Conservation (phyloP, 345 rosid genomes). For the Geranium brycei region DNA sequence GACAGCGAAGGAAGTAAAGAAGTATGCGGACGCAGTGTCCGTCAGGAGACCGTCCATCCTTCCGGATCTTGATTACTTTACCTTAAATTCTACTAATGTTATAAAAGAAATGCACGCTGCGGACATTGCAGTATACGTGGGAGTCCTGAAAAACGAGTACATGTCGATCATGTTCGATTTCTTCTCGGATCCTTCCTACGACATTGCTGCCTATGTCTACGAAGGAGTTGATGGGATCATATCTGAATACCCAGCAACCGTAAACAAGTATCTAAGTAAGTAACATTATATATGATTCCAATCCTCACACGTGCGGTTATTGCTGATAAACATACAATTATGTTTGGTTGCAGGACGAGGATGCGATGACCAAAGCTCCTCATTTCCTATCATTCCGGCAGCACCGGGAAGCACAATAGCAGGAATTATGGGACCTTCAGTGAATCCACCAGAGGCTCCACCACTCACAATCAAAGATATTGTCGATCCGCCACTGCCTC, state of each 20-base stretch:
- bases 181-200: slow-evolving; percentile 52
- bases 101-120: slow-evolving; percentile 43
- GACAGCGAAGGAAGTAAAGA: slow-evolving; percentile 48
- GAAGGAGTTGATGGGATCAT: slow-evolving; percentile 45
- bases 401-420: slow-evolving; percentile 39
- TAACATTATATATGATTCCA: background rate
- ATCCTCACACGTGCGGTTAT: too few relatives aligned
- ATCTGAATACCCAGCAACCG: background rate
- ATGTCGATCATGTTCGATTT: slow-evolving; percentile 51
- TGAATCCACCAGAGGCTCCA: slow-evolving; percentile 31
- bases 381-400: slow-evolving; percentile 35
- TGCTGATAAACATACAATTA: too few relatives aligned
- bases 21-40: slow-evolving; percentile 50
- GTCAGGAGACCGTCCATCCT: slow-evolving; percentile 34
- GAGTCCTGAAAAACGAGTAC: slow-evolving; percentile 51
- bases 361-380: slow-evolving; percentile 32
- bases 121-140: slow-evolving; percentile 55
- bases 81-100: slow-evolving; percentile 28
- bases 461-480: slow-evolving; percentile 36
- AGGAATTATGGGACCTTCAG: slow-evolving; percentile 12
- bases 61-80: slow-evolving; percentile 22
- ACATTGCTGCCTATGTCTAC: slow-evolving; percentile 48
- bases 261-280: background rate
- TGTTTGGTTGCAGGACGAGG: slow-evolving; percentile 37
- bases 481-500: slow-evolving; percentile 75